Conservation (phyloP, 768 basidiomycete species). For the Trametes sanguinea region DNA sequence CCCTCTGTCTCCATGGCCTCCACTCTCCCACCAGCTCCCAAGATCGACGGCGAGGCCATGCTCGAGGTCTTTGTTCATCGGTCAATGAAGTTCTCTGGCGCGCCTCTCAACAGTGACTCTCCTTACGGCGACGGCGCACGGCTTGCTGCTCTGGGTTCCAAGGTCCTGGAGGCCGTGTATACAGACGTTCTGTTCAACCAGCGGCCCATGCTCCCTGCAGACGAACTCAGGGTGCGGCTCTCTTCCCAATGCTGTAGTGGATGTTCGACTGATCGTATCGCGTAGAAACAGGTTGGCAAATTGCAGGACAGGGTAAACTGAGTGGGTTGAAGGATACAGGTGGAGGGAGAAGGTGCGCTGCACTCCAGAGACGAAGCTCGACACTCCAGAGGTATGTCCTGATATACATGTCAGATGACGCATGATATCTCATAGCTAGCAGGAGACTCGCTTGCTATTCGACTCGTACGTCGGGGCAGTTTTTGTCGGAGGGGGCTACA, state of each 20-base stretch:
- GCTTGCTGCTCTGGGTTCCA: constrained; percentile 57
- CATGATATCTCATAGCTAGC: constrained; percentile 16
- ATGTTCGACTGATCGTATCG: constrained; percentile 19
- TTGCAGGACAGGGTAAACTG: no score
- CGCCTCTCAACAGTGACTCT: constrained; percentile 27
- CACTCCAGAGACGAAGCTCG: constrained; percentile 41
- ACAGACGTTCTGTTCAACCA: constrained; percentile 49
- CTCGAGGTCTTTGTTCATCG: constrained; percentile 73
- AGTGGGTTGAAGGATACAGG: constrained; percentile 54
- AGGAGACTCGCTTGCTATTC: constrained; percentile 62
- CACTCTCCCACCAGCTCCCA: constrained; percentile 50
- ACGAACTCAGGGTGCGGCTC: constrained; percentile 45
- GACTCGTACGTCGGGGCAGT: constrained; percentile 68
- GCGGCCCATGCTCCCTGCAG: constrained; percentile 40
- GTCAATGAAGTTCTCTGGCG: constrained; percentile 49
- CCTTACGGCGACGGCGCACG: constrained; percentile 63
- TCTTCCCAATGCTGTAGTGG: neutral
- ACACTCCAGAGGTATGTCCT: constrained; percentile 39
- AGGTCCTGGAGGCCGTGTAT: constrained; percentile 52
- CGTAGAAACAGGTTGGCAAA: constrained; percentile 43
- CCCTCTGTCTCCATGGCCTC: constrained; percentile 25
- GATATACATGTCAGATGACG: neutral
- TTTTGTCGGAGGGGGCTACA: constrained; percentile 56
- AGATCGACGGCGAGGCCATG: constrained; percentile 52
- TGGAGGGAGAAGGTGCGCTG: constrained; percentile 57